Evolutionary conservation across 768 basidiomycete genomes (phyloP), one percentile per base, ranked within the genome.

Genomic region (Mycena vulgaris): DNA sequence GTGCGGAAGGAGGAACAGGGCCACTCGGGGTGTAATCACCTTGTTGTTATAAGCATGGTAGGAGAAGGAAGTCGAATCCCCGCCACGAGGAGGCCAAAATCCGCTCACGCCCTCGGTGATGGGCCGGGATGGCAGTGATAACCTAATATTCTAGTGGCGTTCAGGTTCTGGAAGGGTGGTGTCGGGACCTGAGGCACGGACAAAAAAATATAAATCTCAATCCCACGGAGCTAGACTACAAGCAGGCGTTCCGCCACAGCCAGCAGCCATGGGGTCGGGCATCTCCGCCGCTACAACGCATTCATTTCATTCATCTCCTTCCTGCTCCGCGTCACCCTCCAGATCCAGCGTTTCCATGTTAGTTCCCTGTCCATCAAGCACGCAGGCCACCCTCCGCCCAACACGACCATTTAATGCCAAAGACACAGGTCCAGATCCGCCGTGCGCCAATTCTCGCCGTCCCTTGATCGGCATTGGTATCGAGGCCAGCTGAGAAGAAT

Each of bases 291-390:
- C 69, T 45, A 45, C 42, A 11, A 40, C 40, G 40, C 40, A 45
- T 45, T 23, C 21, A 23, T 73, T 76, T 60, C 68, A 77, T 68
- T 75, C 75, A 62, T 74, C 75, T 68, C 74, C 74, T 69, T 76
- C 71, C 64, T 86, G 85, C 75, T 89, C 90, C 72, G 80, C 89
- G 71, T 90, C 90, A 63, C 86, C 91, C 83, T 93, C 94, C 82
- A 95, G 84, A 84, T 95, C 94, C 75, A 94, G 83, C 51, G 91
- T 85, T 82, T 95, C 92, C 86, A 95, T 77, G 66, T 80, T 82
- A 71, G 83, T 85, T 72, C 93, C 93, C 62, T 84, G 83, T 66
- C 80, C 81, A 78, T 93, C 93, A 77, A 95, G 79, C 64, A 94
- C 87, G 78, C 94, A 93, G 8, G 89, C 93, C 59, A 95, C 90